A percentile compares a stretch with the other conserved stretches of the same genome.
Evolutionary conservation across 2,329 filamentous ascomycete genomes (phyloP).

Genomic region (Camptophora hylomeconis): DNA sequence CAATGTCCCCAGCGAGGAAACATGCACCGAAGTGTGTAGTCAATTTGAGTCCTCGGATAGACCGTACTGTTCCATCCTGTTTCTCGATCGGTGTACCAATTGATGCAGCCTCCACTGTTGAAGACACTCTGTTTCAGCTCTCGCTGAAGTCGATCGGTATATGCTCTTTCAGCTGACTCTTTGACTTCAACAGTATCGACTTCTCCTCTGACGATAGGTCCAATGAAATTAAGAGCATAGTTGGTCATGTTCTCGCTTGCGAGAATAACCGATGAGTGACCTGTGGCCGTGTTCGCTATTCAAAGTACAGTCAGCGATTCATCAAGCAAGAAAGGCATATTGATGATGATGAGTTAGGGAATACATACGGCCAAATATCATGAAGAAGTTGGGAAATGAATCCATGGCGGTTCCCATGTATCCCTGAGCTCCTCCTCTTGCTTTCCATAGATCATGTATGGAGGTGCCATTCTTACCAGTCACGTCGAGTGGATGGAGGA

Average conservation of each 20-base stretch:
- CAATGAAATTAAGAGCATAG: constrained; percentile 45
- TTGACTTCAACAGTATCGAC: constrained; percentile 33
- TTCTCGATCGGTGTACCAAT: constrained; percentile 37
- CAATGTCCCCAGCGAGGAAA: constrained; percentile 44
- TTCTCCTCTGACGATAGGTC: constrained; percentile 36
- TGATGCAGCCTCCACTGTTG: constrained; percentile 31
- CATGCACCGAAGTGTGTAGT: constrained; percentile 37
- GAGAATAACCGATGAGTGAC: constrained; percentile 48
- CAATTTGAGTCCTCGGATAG: constrained; percentile 39
- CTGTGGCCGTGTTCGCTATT: constrained; percentile 48
- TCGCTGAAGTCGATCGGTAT: constrained; percentile 35
- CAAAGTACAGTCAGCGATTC: too few species aligned
- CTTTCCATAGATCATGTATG: constrained; percentile 43
- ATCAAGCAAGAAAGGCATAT: too few species aligned
- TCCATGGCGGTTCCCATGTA: constrained; percentile 47
- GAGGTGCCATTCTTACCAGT: constrained; percentile 37
- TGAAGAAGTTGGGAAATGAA: constrained; percentile 53
- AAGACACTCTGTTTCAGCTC: constrained; percentile 35
- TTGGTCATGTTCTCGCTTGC: constrained; percentile 49
- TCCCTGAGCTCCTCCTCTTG: constrained; percentile 46
- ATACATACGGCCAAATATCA: constrained; percentile 50
- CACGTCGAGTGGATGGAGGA: constrained; percentile 41
- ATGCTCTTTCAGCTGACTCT: constrained; percentile 33
- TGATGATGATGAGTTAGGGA: too few species aligned
- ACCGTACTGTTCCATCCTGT: constrained; percentile 37